Evolutionary conservation across 345 rosid genomes (phyloP), one percentile per base, ranked within the genome.

Genomic region (Noccaea bulbosa): DNA sequence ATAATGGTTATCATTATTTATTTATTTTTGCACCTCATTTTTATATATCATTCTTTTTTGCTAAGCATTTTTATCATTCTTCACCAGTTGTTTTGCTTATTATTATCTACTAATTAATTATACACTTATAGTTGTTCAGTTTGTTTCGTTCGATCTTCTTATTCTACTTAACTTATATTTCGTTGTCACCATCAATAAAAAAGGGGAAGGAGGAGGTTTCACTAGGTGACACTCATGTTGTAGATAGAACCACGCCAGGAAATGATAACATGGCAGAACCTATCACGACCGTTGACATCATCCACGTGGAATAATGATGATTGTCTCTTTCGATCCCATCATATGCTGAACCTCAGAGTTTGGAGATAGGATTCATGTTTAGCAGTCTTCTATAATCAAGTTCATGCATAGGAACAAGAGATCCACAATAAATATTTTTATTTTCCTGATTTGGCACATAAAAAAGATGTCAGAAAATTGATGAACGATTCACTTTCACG

Each of bases 361-460:
- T 49, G 58, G 67, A 37, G 69, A 34, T 30, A 62, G 15, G 22
- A 46, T 62, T 43, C 7, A 3, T 5, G 3, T 43, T 39, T 62
- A 16, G 43, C 54, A 39, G 22, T 16, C 10, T 65, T 65, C n/a
- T 37, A 38, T 38, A 8, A 49, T 65, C 4, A 6, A 12, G 33
- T 11, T 20, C 45, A 20, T 50, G 54, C 12, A 50, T 24, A 49
- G 27, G 47, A 65, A 51, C 40, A 51, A 51, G 11, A 39, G 30
- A 40, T 52, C 49, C 24, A 9, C 11, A 14, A 39, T 40, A 17
- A 34, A 27, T 4, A 27, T 27, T 27, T 2, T 5, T 47, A 11
- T 8, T 34, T 33, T 63, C 4, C 48, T 22, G 35, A 22, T n/a
- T 50, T 20, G n/a, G 11, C 32, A 49, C 5, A 38, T 20, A 22